Base-by-base conservation (phyloP, 768 basidiomycete species). In the Mycena haematopus region DNA sequence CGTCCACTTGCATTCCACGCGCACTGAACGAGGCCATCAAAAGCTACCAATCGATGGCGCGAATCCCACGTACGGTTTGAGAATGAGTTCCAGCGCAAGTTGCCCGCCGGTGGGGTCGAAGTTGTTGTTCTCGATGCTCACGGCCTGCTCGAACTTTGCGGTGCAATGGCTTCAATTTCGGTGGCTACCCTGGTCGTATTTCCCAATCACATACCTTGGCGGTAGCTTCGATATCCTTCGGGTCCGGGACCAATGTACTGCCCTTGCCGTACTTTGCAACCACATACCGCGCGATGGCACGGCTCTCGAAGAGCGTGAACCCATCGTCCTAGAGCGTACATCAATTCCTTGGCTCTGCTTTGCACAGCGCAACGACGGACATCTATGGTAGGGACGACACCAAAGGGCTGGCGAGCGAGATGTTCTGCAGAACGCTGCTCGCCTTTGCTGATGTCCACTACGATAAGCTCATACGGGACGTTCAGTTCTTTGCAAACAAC, bases 381-480 rank as follows among this genome's bases (percentile, higher is more conserved):
- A 1, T 67, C 74, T 51, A 81, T 71, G 66, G 75, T 73, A 10
- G 82, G 80, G 25, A 82, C 72, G 66, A 80, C 77, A 14, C 80
- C 79, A 66, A 82, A 83, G 0, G 86, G 84, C 70, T 86, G 84
- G 35, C 69, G 51, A 10, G 65, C 56, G 14, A 74, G 15, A 70
- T 69, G 69, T 78, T 80, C n/a, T 1, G 42, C 27, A 9, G 44
- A 29, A 3, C 35, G 22, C 22, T 81, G 79, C 24, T 65, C 58
- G 25, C 63, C 63, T n/a, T 53, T 56, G 19, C 14, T 1, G 62
- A 78, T 74, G 42, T 72, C 74, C 58, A 81, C 68, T 6, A 56
- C 27, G 55, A 76, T 64, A 58, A 81, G 49, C 60, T 79, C 77
- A 65, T 78, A 81, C 0, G 73, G 72, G 13, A 82, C 68, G 21